Base-by-base conservation (phyloP, 805 yeast genomes). In the Ogataea populi-albae region DNA sequence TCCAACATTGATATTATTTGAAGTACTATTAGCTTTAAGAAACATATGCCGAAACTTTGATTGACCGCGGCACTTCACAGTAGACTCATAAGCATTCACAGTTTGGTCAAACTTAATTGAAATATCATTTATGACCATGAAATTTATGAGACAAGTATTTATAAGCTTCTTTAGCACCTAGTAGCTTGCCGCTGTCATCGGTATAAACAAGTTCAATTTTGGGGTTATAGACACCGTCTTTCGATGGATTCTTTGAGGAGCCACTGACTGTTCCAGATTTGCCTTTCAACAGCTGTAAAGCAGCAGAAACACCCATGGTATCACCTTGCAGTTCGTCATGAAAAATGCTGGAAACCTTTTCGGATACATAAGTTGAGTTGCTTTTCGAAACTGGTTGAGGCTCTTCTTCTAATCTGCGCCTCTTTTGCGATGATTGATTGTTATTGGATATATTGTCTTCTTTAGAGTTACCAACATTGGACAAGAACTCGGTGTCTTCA, bases 101-200 rank as follows among this genome's bases (percentile, higher is more conserved):
- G n/a, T n/a, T n/a, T n/a, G n/a, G n/a, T n/a, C n/a, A n/a, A n/a
- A n/a, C n/a, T n/a, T n/a, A n/a, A n/a, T n/a, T n/a, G n/a, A n/a
- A n/a, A n/a, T n/a, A n/a, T 25, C 28, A 9, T 8, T 41, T 51
- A 16, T 51, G 52, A 3, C 93, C 94, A 55, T 86, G 95, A 57
- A 85, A 86, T 45, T 78, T 75, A 43, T 82, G 89, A 3, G 93
- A 81, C 30, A 86, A 61, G 41, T 75, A 74, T 61, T 84, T 86
- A 65, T 74, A 86, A 1, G 95, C 95, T 41, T 80, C 80, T 50
- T 81, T 84, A 3, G 79, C 68, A 20, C 69, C 62, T 18, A 87
- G 58, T 15, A 65, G 64, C 21, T 73, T 64, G 1, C 95, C 95
- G 2, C 59, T 48, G 17, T 76, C 80, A 54, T 86, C 94, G 14